Conservation (phyloP, 1,284 basidiomycete species). For the Rhodotorula sp. region DNA sequence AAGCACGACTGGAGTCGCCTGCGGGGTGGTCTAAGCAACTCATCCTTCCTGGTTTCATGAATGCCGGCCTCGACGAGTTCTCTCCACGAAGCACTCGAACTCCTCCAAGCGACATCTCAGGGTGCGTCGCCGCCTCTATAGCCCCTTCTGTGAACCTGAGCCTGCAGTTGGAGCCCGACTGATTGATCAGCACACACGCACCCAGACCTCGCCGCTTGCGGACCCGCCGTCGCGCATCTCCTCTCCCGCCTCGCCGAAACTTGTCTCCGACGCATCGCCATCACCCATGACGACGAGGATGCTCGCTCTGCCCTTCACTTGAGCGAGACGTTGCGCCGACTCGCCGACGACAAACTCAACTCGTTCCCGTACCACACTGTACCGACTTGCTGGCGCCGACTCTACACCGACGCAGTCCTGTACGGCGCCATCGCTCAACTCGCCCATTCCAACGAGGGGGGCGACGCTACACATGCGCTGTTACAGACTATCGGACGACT, state of each 20-base stretch:
- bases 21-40: too few relatives aligned
- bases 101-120: not conserved
- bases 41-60: too few relatives aligned
- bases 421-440: slow-evolving; percentile 39
- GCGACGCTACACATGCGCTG: slow-evolving; percentile 48
- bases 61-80: too few relatives aligned
- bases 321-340: slow-evolving; percentile 43
- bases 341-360: slow-evolving; percentile 52
- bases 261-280: not conserved
- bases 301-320: not conserved
- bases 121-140: not conserved
- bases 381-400: slow-evolving; percentile 48
- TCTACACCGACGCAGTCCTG: slow-evolving; percentile 53
- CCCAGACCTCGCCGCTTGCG: slow-evolving; percentile 24
- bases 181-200: not conserved
- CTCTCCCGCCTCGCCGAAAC: slow-evolving; percentile 1
- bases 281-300: too few relatives aligned
- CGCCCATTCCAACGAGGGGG: slow-evolving; percentile 6
- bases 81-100: not conserved
- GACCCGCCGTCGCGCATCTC: slow-evolving; percentile 9
- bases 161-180: not conserved
- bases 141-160: not conserved
- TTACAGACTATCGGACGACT: slow-evolving; percentile 51
- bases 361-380: slow-evolving; percentile 51
- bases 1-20: not conserved